A percentile compares a stretch with the other conserved stretches of the same genome.
phyloP scores from a whole-genome alignment of 305 asterid genomes.

The Striga hermonthica region DNA sequence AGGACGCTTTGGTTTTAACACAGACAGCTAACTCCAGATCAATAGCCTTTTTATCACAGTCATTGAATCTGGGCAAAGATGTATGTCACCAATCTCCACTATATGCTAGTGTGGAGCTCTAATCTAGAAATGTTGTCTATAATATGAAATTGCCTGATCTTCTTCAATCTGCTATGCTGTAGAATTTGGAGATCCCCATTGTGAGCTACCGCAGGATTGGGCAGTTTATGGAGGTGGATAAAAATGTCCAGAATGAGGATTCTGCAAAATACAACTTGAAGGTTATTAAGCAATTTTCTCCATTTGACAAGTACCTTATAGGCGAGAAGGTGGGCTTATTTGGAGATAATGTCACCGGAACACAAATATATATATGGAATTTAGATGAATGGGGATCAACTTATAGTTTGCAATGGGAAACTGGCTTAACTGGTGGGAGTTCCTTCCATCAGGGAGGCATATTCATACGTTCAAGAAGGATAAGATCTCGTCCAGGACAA shows the following conservation, averaged over 20 bases:
- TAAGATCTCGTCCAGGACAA: constrained; percentile 78
- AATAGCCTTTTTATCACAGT: constrained; percentile 70
- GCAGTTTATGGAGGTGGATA: constrained; percentile 64
- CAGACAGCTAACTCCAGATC: constrained; percentile 69
- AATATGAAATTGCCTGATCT: constrained; percentile 15
- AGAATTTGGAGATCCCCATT: constrained; percentile 76
- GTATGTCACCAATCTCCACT: constrained; percentile 36
- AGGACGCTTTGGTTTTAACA: constrained; percentile 76
- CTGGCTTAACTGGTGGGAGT: constrained; percentile 60
- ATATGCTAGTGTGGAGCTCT: constrained; percentile 11
- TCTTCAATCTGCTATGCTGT: constrained; percentile 28
- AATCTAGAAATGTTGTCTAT: background rate
- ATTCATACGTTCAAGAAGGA: constrained; percentile 52
- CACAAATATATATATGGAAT: constrained; percentile 73
- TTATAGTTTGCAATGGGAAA: constrained; percentile 56
- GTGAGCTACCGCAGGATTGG: constrained; percentile 63
- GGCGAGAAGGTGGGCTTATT: constrained; percentile 69
- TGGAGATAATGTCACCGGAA: constrained; percentile 52
- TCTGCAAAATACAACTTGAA: constrained; percentile 56
- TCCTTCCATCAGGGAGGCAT: constrained; percentile 72
- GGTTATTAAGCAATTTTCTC: constrained; percentile 54
- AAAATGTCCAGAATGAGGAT: constrained; percentile 44
- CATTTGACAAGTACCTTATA: constrained; percentile 65
- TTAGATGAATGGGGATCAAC: constrained; percentile 68
- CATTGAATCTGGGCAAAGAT: constrained; percentile 65